phyloP scores from a whole-genome alignment of 352 stramenopile genomes.

The Globisporangium apiculatum region DNA sequence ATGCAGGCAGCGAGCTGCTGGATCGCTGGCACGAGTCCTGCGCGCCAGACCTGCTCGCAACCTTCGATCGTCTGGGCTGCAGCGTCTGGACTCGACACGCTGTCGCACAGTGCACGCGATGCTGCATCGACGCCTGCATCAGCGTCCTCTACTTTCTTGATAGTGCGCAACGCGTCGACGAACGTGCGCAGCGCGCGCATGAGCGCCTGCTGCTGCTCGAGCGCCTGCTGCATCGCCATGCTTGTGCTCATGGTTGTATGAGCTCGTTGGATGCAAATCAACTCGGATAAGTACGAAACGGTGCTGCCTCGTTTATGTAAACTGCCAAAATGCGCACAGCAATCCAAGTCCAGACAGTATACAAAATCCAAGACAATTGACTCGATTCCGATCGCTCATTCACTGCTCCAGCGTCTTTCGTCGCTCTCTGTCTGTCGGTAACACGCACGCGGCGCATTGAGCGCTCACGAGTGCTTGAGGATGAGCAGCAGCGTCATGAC shows the following conservation, averaged over 20 bases:
- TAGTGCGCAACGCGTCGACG: slow-evolving; percentile 56
- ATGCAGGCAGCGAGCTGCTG: slow-evolving; percentile 40
- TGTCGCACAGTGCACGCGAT: slow-evolving; percentile 24
- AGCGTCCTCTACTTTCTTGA: slow-evolving; percentile 26
- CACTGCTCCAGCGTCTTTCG: no score
- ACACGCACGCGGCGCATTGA: no score
- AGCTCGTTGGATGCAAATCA: no score
- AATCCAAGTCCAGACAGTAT: no score
- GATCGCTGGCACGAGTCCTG: slow-evolving; percentile 31
- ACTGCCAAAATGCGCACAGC: no score
- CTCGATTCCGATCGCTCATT: no score
- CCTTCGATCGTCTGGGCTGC: background rate
- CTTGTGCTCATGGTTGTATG: background rate
- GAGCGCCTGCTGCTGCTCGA: slow-evolving; percentile 32
- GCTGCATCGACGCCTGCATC: slow-evolving; percentile 18
- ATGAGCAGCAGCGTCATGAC: slow-evolving; percentile 91
- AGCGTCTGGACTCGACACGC: background rate
- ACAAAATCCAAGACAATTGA: no score
- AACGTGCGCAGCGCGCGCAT: slow-evolving; percentile 54
- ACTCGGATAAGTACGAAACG: background rate
- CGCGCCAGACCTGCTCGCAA: slow-evolving; percentile 21
- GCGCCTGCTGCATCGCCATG: slow-evolving; percentile 23
- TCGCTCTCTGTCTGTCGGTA: no score
- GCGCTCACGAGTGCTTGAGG: slow-evolving; percentile 83
- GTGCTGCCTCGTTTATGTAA: no score